Evolutionary conservation across 352 stramenopile genomes (phyloP).

Genomic region (Pythium brassicae): DNA sequence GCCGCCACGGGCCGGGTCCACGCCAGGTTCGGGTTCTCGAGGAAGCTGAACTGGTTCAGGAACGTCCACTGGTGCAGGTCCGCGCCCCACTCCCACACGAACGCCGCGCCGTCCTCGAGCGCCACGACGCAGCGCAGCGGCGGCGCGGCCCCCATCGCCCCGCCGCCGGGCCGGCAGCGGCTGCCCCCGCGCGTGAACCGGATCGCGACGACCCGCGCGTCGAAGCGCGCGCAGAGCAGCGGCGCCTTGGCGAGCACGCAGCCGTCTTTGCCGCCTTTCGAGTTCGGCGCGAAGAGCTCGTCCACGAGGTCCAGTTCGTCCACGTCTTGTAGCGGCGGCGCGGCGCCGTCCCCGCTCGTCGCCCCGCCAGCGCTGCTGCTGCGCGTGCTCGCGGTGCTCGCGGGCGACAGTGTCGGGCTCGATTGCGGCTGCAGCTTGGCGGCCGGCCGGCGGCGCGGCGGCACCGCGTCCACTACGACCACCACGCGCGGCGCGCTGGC

Average conservation of each 20-base stretch:
- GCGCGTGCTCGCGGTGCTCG: conserved; percentile 26
- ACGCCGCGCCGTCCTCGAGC: conserved; percentile 72
- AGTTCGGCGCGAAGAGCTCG: conserved; percentile 61
- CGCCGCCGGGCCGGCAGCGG: conserved; percentile 1
- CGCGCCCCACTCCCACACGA: conserved; percentile 80
- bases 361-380: conserved; percentile 6
- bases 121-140: conserved; percentile 70
- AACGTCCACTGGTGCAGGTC: conserved; percentile 81
- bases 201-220: conserved; percentile 62
- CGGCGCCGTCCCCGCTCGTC: background rate
- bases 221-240: conserved; percentile 68
- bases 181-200: conserved; percentile 39
- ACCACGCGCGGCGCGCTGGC: conserved; percentile 37
- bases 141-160: conserved; percentile 11
- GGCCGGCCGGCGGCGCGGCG: conserved; percentile 18
- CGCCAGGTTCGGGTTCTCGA: conserved; percentile 80
- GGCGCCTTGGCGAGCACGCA: conserved; percentile 61
- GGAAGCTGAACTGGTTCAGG: conserved; percentile 76
- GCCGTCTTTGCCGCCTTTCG: conserved; percentile 49
- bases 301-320: conserved; percentile 69
- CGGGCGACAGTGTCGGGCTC: conserved; percentile 8
- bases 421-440: conserved; percentile 9
- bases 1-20: conserved; percentile 65
- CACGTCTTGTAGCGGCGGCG: conserved; percentile 28
- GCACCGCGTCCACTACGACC: conserved; percentile 72